Percentiles rank a stretch among this genome's conserved stretches.
Conservation (phyloP, 345 rosid species). For the Trapa incisa region DNA sequence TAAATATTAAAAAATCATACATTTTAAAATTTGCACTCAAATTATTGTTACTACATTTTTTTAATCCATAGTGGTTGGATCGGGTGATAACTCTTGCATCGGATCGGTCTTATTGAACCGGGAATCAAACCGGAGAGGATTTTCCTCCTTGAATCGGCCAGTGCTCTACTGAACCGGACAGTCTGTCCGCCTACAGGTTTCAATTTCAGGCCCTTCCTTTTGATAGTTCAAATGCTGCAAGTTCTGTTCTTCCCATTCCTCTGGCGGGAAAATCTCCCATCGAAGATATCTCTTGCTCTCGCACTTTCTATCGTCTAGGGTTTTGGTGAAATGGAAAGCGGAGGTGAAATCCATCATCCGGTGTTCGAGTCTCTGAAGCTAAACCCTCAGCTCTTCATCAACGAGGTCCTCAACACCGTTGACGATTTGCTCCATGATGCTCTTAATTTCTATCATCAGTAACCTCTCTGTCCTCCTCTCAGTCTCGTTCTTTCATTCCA, state of each 20-base stretch:
- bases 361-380: neutral
- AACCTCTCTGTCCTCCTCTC: neutral
- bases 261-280: neutral
- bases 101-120: too few relatives aligned
- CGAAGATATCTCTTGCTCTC: neutral
- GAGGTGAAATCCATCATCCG: neutral
- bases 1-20: too few relatives aligned
- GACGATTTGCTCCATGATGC: neutral
- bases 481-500: neutral
- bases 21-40: too few relatives aligned
- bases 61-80: too few relatives aligned
- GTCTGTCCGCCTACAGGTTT: neutral
- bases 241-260: neutral
- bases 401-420: neutral
- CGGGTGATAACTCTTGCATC: neutral
- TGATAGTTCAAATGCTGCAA: neutral
- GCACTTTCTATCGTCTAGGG: neutral
- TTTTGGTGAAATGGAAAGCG: neutral
- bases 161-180: neutral
- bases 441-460: neutral
- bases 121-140: too few relatives aligned
- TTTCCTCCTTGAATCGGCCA: too few relatives aligned
- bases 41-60: too few relatives aligned
- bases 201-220: neutral
- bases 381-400: constrained; percentile 1